phyloP scores from a whole-genome alignment of 768 basidiomycete species.

The Lyophyllum shimeji region DNA sequence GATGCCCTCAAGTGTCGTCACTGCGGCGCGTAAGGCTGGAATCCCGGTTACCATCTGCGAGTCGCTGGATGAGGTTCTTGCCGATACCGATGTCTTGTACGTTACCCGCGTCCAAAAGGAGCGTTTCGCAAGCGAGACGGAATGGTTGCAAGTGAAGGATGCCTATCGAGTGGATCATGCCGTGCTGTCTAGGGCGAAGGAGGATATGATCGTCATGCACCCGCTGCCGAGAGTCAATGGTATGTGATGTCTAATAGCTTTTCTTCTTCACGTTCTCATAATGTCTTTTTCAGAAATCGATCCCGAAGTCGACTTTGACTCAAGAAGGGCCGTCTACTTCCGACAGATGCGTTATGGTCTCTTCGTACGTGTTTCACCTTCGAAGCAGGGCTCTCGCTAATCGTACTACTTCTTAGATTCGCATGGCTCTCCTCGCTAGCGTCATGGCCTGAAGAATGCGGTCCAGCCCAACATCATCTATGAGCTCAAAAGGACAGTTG shows the following conservation, averaged over 20 bases:
- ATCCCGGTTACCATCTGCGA: constrained; percentile 78
- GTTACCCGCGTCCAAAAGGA: constrained; percentile 97
- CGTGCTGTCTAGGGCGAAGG: constrained; percentile 88
- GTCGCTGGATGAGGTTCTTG: constrained; percentile 88
- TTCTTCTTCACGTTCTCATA: constrained; percentile 9
- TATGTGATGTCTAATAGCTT: constrained; percentile 26
- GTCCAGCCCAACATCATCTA: not conserved
- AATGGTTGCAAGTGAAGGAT: constrained; percentile 92
- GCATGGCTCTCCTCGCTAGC: constrained; percentile 79
- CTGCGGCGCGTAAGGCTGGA: constrained; percentile 82
- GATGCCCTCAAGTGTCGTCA: constrained; percentile 87
- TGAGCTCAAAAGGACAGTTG: not conserved
- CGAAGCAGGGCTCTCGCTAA: not conserved
- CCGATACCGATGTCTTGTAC: constrained; percentile 94
- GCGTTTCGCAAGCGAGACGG: constrained; percentile 75
- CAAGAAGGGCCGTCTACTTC: constrained; percentile 93
- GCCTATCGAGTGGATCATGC: constrained; percentile 93
- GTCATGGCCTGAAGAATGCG: constrained; percentile 37
- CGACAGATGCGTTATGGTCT: constrained; percentile 98
- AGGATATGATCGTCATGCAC: constrained; percentile 99
- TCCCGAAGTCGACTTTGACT: constrained; percentile 97
- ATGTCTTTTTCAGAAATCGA: constrained; percentile 79
- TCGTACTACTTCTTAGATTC: constrained; percentile 42
- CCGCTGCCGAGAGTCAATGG: constrained; percentile 94
- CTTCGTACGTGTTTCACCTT: constrained; percentile 64